Base-by-base conservation (phyloP, 1,139 yeast species). In the Lodderomyces orthopsilosis region DNA sequence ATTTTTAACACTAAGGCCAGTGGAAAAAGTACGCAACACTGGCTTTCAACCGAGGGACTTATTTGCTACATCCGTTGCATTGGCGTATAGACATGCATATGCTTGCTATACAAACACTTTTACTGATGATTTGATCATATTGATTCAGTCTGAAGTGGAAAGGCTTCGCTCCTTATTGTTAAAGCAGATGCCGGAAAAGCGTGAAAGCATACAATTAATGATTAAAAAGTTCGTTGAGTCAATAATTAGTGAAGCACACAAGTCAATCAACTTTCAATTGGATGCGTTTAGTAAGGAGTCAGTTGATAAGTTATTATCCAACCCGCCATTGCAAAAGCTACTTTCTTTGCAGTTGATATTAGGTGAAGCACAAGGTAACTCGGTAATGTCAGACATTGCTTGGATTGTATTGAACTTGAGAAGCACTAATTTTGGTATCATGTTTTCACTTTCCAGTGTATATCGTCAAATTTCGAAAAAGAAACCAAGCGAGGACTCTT, bases 241-340 rank as follows among this genome's bases (percentile, higher is more conserved):
- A 0, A 63, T 83, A 2, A 58, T 85, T 15, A 70, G 77, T 44
- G 94, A 86, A 55, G 72, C 83, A 2, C 93, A 86, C 54, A 66
- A 79, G 24, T 83, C 93, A 0, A 77, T 85, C 42, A 83, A 80
- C 56, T 81, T 85, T 59, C 81, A 83, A 30, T 70, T 86, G 43
- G 89, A 85, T 50, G 59, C 66, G 35, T 77, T 82, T 46, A 74
- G 81, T 9, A 75, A 78, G 46, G 88, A 82, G 41, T 84, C 82
- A 38, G 82, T 84, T 2, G 94, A 85, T 54, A 83, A 82, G 57
- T 67, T 85, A 46, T 65, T 86, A 39, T 83, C 84, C 19, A 83
- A 81, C 53, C 93, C 89, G 21, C 88, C 90, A 2, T 68, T 83
- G 45, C 95, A 83, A 56, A 77, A 83, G 49, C 65, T 83, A 24